These are phyloP conservation scores for Aspergillus bridgeri DNA, from an alignment of 495 filamentous ascomycete species.

Conservation along the genomic window DNA sequence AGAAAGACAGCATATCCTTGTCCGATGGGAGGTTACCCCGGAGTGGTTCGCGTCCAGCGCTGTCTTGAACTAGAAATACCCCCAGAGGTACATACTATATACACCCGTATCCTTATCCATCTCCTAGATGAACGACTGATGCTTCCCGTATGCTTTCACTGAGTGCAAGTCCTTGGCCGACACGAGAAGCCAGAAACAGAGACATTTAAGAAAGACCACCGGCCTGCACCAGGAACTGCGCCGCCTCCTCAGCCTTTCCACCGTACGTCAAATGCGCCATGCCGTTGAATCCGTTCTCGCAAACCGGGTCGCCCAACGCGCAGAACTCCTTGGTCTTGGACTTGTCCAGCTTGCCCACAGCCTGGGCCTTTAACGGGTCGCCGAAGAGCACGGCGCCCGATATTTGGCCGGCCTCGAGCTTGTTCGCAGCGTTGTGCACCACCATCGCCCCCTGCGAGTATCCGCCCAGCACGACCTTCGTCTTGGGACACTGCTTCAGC, in stretches of 20 bases:
- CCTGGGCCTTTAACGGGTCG: slow-evolving; percentile 49
- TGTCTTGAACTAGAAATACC: not conserved
- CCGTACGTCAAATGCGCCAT: slow-evolving; percentile 53
- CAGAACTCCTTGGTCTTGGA: slow-evolving; percentile 51
- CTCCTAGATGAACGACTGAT: not conserved
- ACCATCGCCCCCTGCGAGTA: slow-evolving; percentile 58
- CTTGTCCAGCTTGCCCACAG: slow-evolving; percentile 41
- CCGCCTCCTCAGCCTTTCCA: slow-evolving; percentile 43
- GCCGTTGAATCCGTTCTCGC: slow-evolving; percentile 46
- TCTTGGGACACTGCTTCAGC: slow-evolving; percentile 52
- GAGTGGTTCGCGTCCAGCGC: not conserved
- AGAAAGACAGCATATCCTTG: not conserved
- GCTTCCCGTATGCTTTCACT: not conserved
- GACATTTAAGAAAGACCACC: slow-evolving; percentile 5
- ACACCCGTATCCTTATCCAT: not conserved
- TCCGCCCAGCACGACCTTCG: slow-evolving; percentile 58
- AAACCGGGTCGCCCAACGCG: slow-evolving; percentile 53
- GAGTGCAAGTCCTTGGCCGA: too few species aligned
- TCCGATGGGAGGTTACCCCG: too few species aligned
- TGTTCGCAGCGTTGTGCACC: slow-evolving; percentile 46
- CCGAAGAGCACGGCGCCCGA: slow-evolving; percentile 53
- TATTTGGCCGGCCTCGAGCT: slow-evolving; percentile 30
- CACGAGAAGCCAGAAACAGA: not conserved
- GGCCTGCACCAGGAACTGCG: slow-evolving; percentile 41
- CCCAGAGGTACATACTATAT: not conserved